These are phyloP conservation scores for Starmerella asiatica DNA, from an alignment of 805 yeast species.

Conservation along the genomic window DNA sequence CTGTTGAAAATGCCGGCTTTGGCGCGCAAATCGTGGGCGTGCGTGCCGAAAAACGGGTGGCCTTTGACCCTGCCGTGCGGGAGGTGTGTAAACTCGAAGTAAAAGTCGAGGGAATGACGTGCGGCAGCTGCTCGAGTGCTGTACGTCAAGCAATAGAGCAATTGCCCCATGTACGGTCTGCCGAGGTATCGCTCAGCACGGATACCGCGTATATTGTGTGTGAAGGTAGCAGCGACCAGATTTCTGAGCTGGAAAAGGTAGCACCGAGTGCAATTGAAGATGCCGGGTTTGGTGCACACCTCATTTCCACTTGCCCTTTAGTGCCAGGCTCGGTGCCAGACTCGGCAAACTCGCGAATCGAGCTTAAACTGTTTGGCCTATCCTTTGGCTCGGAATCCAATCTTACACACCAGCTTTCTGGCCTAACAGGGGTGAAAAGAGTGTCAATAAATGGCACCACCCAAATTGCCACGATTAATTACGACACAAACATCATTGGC, in stretches of 20 bases:
- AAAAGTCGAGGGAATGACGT: conserved; percentile 69
- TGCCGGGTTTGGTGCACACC: conserved; percentile 53
- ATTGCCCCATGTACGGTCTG: conserved; percentile 40
- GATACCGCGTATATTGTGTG: conserved; percentile 40
- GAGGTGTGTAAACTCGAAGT: conserved; percentile 13
- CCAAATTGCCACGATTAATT: conserved; percentile 30
- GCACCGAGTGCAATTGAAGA: conserved; percentile 52
- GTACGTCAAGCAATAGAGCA: conserved; percentile 42
- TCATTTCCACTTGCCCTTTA: conserved; percentile 6
- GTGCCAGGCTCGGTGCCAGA: background rate
- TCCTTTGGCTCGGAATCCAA: conserved; percentile 36
- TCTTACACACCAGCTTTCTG: no score
- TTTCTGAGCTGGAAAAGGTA: conserved; percentile 35
- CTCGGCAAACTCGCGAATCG: conserved; percentile 8
- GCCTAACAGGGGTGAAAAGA: conserved; percentile 33
- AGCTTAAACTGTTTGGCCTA: conserved; percentile 22
- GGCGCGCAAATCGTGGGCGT: conserved; percentile 30
- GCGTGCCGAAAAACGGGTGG: background rate
- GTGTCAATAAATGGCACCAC: no score
- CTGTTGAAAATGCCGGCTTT: conserved; percentile 68
- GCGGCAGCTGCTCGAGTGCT: conserved; percentile 68
- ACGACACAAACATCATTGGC: conserved; percentile 32
- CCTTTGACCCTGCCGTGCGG: background rate
- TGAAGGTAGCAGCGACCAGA: background rate
- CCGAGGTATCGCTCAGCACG: conserved; percentile 58